A percentile compares a stretch with the other conserved stretches of the same genome.
phyloP scores from a whole-genome alignment of 306 rosid species.

The Pyrus communis region DNA sequence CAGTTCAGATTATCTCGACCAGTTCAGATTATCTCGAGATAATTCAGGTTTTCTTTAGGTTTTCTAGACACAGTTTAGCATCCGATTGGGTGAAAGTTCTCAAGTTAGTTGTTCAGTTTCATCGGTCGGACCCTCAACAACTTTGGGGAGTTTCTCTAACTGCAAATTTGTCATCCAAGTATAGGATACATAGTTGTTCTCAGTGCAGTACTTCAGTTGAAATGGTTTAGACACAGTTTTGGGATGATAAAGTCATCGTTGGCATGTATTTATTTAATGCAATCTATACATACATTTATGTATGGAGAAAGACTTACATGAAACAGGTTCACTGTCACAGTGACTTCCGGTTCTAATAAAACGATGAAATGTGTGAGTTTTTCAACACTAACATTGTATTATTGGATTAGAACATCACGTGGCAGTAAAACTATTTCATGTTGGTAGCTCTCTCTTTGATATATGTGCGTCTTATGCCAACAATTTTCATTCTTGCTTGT shows the following conservation, averaged over 20 bases:
- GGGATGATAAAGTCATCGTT: not conserved
- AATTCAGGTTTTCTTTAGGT: not conserved
- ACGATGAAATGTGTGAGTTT: too few species aligned
- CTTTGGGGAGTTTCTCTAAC: not conserved
- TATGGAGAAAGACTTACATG: too few species aligned
- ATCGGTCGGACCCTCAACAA: not conserved
- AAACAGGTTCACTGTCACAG: too few species aligned
- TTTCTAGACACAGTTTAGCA: not conserved
- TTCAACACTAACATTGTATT: too few species aligned
- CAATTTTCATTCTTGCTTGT: too few species aligned
- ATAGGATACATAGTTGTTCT: not conserved
- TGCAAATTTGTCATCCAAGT: not conserved
- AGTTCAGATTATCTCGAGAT: not conserved
- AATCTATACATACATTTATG: not conserved
- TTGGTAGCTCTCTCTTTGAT: too few species aligned
- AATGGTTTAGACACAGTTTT: constrained; percentile 8
- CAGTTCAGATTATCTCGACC: not conserved
- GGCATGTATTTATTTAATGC: not conserved
- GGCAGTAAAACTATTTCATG: too few species aligned
- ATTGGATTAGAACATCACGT: too few species aligned
- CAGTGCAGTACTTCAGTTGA: not conserved
- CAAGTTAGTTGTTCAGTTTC: not conserved
- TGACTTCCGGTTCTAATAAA: too few species aligned
- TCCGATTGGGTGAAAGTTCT: not conserved
- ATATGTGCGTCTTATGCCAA: too few species aligned